phyloP scores from a whole-genome alignment of 805 yeast species.

The Starmerella floricola region DNA sequence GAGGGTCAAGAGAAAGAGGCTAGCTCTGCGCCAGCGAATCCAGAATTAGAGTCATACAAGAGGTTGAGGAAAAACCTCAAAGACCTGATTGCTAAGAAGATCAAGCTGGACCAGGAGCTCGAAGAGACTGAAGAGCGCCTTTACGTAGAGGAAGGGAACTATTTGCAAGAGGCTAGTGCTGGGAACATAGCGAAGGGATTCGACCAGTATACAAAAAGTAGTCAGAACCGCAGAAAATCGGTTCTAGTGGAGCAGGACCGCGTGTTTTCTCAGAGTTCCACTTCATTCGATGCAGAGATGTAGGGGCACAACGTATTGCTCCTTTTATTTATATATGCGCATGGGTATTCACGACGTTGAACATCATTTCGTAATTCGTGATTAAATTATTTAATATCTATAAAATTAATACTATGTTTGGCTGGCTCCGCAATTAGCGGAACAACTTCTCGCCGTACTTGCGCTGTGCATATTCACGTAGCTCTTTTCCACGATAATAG shows the following conservation, averaged over 20 bases:
- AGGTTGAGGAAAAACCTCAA: conserved; percentile 54
- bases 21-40: neutral
- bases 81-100: conserved; percentile 48
- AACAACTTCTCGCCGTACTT: conserved; percentile 14
- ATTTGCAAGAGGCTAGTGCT: conserved; percentile 56
- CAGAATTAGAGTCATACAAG: conserved; percentile 41
- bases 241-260: conserved; percentile 55
- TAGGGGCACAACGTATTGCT: neutral
- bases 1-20: neutral
- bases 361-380: too few species aligned
- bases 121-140: conserved; percentile 64
- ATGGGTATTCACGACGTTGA: too few species aligned
- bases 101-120: conserved; percentile 42
- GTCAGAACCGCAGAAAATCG: conserved; percentile 39
- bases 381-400: neutral
- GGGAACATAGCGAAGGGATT: conserved; percentile 89
- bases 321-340: too few species aligned
- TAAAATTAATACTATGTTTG: too few species aligned
- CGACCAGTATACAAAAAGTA: conserved; percentile 56
- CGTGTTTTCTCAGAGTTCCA: conserved; percentile 61
- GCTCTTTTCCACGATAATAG: too few species aligned
- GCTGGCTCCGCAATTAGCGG: neutral
- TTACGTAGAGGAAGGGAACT: conserved; percentile 64
- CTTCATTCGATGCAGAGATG: conserved; percentile 20
- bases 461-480: conserved; percentile 10